Conservation (phyloP, 2,329 filamentous ascomycete species). For the Cadophora luteo-olivacea region DNA sequence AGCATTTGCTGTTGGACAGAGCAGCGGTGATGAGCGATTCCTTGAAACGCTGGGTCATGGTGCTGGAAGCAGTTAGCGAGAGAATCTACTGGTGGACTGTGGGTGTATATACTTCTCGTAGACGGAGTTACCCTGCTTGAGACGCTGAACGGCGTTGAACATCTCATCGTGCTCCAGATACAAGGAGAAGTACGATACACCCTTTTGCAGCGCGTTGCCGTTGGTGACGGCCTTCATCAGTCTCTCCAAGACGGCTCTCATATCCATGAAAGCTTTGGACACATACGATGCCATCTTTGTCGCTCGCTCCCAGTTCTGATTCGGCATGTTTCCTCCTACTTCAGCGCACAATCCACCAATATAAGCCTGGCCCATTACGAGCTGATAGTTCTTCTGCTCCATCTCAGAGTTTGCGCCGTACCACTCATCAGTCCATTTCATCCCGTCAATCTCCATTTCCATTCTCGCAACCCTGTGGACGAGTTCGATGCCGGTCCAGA, state of each 20-base stretch:
- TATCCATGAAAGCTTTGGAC: conserved; percentile 13
- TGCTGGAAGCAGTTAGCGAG: neutral
- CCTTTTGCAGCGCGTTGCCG: neutral
- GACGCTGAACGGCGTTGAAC: conserved; percentile 7
- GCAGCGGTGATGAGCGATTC: conserved; percentile 13
- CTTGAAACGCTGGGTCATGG: conserved; percentile 9
- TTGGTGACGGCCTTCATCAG: conserved; percentile 8
- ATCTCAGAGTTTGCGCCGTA: neutral
- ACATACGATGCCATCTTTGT: conserved; percentile 5
- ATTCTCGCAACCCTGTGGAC: neutral
- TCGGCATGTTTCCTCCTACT: conserved; percentile 14
- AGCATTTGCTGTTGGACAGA: conserved; percentile 8
- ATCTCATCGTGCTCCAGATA: conserved; percentile 12
- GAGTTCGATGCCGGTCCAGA: neutral
- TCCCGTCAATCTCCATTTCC: neutral
- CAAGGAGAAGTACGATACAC: neutral
- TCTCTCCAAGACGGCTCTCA: neutral
- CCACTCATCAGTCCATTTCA: conserved; percentile 8
- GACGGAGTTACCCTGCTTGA: conserved; percentile 1
- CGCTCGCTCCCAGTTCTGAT: conserved; percentile 9
- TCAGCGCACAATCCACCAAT: conserved; percentile 5
- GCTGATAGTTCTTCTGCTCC: neutral
- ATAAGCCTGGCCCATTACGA: conserved; percentile 6
- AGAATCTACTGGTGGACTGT: neutral
- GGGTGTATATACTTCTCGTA: conserved; percentile 2